phyloP scores from a whole-genome alignment of 805 yeast species.

The Candida gorgasii region DNA sequence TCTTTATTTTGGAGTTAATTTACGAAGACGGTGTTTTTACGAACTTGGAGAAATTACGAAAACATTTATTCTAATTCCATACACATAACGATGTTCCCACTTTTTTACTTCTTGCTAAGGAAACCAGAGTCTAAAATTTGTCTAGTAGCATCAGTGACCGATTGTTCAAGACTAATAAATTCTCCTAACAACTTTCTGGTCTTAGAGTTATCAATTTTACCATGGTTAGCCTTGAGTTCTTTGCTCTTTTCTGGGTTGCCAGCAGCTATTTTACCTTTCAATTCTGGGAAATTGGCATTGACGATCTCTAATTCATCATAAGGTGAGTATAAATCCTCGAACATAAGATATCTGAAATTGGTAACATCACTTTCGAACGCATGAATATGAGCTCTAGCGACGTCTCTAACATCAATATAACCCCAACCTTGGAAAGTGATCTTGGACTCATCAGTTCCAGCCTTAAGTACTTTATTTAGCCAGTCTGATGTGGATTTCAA shows the following conservation, averaged over 20 bases:
- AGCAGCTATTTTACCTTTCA: conserved; percentile 45
- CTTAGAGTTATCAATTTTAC: conserved; percentile 34
- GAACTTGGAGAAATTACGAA: background rate
- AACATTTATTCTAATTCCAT: too few species aligned
- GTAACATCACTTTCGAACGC: conserved; percentile 35
- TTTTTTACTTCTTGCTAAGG: too few species aligned
- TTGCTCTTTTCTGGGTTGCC: conserved; percentile 39
- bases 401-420: conserved; percentile 49
- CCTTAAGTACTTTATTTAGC: conserved; percentile 40
- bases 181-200: conserved; percentile 39
- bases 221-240: conserved; percentile 13
- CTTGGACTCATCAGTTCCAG: conserved; percentile 26
- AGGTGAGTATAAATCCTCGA: conserved; percentile 18
- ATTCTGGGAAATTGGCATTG: conserved; percentile 41
- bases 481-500: conserved; percentile 39
- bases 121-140: too few species aligned
- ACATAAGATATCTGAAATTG: conserved; percentile 30
- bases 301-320: conserved; percentile 35
- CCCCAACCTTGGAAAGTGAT: conserved; percentile 26
- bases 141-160: conserved; percentile 43
- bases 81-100: too few species aligned
- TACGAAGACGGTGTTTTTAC: background rate
- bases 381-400: conserved; percentile 45
- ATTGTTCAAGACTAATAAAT: conserved; percentile 36
- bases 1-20: background rate